Base-by-base conservation (phyloP, 176 grass and related monocot species). In the Ensete ventricosum region DNA sequence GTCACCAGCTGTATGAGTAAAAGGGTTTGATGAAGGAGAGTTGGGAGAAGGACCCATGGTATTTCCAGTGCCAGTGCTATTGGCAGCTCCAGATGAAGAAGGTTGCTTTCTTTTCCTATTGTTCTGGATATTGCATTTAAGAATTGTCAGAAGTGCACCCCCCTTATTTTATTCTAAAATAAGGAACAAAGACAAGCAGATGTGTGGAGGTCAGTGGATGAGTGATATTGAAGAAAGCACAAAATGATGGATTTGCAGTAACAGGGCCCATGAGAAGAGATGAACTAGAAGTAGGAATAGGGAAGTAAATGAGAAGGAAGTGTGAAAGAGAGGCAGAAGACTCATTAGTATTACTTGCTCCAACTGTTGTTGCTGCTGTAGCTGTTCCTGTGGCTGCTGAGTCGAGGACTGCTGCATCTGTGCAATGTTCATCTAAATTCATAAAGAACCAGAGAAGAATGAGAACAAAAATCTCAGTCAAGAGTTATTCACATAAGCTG, bases 41-140 rank as follows among this genome's bases (percentile, higher is more conserved):
- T 81, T 99, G 59, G 82, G 51, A 63, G 84, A 86, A 80, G 90
- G 95, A 52, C 90, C 90, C 54, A 91, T 88, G 21, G 96, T 95
- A 67, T 94, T 94, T 78, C 96, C 96, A 67, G 96, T 99, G 52
- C 96, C 96, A 50, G 91, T 91, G 79, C 96, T 99, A 76, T 99
- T 94, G 75, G 96, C 96, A 75, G 96, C 72, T 80, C 96, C 96
- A 54, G 96, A 94, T 21, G 90, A 94, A 64, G 91, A 82, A 79
- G 90, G 72, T 67, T 94, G 96, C 63, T 99, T 99, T 83, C 96
- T 91, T 86, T 93, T 98, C 83, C 86, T 99, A 58, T 91, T 94
- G 77, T 73, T 89, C 90, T 98, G 80, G 54, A 82, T 27, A 85
- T 63, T 52, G 73, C 11, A 57, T 57, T 76, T 64, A 82, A 74